A percentile compares a stretch with the other conserved stretches of the same genome.
Conservation (phyloP, 2,329 filamentous ascomycete genomes). For the Scedosporium dehoogii region DNA sequence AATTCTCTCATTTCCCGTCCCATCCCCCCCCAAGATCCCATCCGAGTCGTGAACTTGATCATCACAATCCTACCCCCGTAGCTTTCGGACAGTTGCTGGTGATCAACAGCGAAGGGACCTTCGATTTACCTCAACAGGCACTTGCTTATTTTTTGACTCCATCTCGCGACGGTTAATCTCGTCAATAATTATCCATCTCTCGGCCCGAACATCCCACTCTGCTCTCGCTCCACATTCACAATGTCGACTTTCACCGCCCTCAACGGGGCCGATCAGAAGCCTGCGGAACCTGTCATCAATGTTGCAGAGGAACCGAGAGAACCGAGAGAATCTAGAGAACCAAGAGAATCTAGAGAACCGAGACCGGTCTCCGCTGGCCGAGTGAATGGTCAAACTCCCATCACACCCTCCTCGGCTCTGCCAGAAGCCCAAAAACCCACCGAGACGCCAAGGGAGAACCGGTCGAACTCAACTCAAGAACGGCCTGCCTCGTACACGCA, state of each 20-base stretch:
- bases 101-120: not conserved
- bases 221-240: not conserved
- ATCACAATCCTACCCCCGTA: not conserved
- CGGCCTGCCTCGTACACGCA: conserved; percentile 29
- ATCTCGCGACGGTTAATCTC: too few relatives aligned
- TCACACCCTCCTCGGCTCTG: conserved; percentile 7
- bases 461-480: conserved; percentile 30
- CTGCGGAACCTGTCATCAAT: conserved; percentile 21
- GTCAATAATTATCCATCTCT: too few relatives aligned
- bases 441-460: conserved; percentile 24
- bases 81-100: not conserved
- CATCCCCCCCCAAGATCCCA: not conserved
- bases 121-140: too few relatives aligned
- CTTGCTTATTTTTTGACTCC: not conserved
- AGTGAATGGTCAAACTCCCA: not conserved
- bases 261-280: conserved; percentile 39
- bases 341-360: not conserved
- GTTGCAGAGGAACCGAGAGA: conserved; percentile 3
- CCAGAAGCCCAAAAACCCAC: conserved; percentile 16
- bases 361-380: conserved; percentile 4
- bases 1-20: not conserved
- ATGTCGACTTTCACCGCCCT: conserved; percentile 45
- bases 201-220: not conserved
- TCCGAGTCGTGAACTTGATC: not conserved
- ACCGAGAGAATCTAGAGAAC: too few relatives aligned